Evolutionary conservation across 2,329 filamentous ascomycete genomes (phyloP).

Genomic region (Neurospora crassa): DNA sequence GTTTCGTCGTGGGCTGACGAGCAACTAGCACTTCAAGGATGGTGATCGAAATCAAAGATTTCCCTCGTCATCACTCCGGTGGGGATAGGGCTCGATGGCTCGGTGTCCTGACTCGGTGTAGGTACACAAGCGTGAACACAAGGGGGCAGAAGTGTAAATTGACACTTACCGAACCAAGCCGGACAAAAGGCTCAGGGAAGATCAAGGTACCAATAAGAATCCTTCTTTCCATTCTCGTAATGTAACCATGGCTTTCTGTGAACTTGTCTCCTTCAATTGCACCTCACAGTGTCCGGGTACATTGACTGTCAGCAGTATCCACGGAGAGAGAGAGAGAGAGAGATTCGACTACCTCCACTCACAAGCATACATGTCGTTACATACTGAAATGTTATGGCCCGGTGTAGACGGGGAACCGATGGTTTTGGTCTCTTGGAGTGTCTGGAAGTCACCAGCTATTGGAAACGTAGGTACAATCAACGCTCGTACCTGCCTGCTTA

Average conservation of each 20-base stretch:
- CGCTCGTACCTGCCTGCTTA: no score
- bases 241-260: no score
- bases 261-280: no score
- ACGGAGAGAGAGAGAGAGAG: no score
- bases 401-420: no score
- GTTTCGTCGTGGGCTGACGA: background rate
- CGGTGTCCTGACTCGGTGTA: background rate
- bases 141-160: background rate
- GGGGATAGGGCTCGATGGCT: background rate
- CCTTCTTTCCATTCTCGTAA: background rate
- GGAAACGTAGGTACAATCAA: no score
- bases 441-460: no score
- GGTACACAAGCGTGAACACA: background rate
- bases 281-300: background rate
- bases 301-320: background rate
- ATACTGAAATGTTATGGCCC: no score
- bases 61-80: background rate
- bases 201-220: background rate
- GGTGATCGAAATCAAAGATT: background rate
- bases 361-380: background rate
- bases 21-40: background rate
- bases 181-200: background rate
- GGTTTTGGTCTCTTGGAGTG: no score
- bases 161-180: background rate
- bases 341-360: background rate